Evolutionary conservation across 225 moss, liverwort and hornwort species (phyloP), one percentile per base, ranked within the genome.

Genomic region (Bryum argenteum): DNA sequence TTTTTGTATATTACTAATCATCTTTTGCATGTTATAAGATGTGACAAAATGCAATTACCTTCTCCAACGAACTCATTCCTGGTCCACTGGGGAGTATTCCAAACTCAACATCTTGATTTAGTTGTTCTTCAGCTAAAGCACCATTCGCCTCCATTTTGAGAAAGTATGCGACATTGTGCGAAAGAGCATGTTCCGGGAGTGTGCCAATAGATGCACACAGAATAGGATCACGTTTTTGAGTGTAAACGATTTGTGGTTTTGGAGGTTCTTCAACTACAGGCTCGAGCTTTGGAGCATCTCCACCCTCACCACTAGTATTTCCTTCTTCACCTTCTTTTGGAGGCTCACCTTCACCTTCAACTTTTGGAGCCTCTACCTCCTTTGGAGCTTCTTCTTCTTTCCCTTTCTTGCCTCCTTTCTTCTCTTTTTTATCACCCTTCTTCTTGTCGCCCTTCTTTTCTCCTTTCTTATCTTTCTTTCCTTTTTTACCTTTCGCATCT

Each of bases 41-140:
- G 3, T 22, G 10, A 0, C 9, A 23, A 33, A 14, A 0, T 11
- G 18, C 7, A 10, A 33, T 50, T 38, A 93, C 93, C 86, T 88
- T 87, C 6, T 96, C 95, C 41, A 93, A 69, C 1, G 88, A 73
- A 63, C 65, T 73, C 61, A 93, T 58, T 75, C 89, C 83, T 22
- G 80, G 85, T 66, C 91, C 95, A 12, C 4, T 11, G 0, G 91
- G 93, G 54, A 93, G 82, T 2, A 91, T 37, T 1, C 95, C 95
- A 44, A 52, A 83, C 21, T 93, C 89, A 12, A 93, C 15, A 0
- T 75, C 28, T 8, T 28, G 48, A 4, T 88, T 21, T 70, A 93
- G 72, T 33, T 87, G 73, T 10, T 88, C 89, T 58, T 77, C 64
- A 7, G 81, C 61, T 14, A 66, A 26, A 11, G 50, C 71, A 0